phyloP scores from a whole-genome alignment of 2,329 filamentous ascomycete genomes.

The Ophiostoma himal-ulmi region DNA sequence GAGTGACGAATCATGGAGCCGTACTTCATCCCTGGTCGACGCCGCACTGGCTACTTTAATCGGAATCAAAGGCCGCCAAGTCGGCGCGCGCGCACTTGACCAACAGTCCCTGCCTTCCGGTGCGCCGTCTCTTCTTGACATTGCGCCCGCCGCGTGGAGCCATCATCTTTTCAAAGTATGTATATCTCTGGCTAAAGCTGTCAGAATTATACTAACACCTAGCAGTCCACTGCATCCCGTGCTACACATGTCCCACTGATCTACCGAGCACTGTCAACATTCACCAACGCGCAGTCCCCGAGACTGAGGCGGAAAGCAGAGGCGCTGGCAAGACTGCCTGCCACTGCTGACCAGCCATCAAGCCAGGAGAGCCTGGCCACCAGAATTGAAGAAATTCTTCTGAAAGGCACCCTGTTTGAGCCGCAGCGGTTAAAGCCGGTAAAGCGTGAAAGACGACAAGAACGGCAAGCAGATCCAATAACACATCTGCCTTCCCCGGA shows the following conservation, averaged over 20 bases:
- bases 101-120: not conserved
- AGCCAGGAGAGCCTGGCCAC: not conserved
- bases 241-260: conserved; percentile 21
- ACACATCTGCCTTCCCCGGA: not conserved
- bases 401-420: conserved; percentile 16
- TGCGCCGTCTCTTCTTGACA: conserved; percentile 20
- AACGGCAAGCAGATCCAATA: not conserved
- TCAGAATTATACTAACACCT: not conserved
- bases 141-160: conserved; percentile 28
- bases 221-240: conserved; percentile 18
- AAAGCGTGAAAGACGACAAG: not conserved
- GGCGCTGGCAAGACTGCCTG: not conserved
- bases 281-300: conserved; percentile 22
- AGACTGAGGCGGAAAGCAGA: conserved; percentile 22
- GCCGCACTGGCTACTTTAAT: conserved; percentile 16
- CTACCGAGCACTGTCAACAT: conserved; percentile 19
- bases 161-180: conserved; percentile 24
- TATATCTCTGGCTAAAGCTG: not conserved
- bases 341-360: not conserved
- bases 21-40: conserved; percentile 4
- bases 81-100: conserved; percentile 12
- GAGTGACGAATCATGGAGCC: not conserved
- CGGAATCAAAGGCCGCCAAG: conserved; percentile 20
- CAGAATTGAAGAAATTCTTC: conserved; percentile 22
- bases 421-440: not conserved